phyloP scores from a whole-genome alignment of 164 flowering plant species.

The Nymphaea colorata region DNA sequence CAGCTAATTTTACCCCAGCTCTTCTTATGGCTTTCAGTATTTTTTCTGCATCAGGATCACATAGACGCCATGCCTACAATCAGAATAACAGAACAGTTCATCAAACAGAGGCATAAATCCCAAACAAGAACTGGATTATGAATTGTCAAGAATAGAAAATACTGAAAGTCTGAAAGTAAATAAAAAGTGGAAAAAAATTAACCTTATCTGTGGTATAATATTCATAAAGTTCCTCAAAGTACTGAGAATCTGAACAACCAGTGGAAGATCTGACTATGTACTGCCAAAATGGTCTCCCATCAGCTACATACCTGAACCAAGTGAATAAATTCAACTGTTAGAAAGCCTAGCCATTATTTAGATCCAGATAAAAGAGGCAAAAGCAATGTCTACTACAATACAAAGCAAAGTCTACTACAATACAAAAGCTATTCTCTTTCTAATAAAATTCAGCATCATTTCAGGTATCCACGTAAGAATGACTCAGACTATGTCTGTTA shows the following conservation, averaged over 20 bases:
- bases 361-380: too few species aligned
- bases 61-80: conserved; percentile 86
- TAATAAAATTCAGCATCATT: too few species aligned
- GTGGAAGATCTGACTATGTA: conserved; percentile 83
- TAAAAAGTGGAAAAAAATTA: background rate
- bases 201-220: conserved; percentile 94
- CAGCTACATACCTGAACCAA: conserved; percentile 74
- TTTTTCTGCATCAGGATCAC: conserved; percentile 87
- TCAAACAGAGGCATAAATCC: background rate
- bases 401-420: too few species aligned
- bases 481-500: too few species aligned
- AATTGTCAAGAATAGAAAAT: background rate
- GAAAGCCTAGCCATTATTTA: background rate
- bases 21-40: conserved; percentile 66
- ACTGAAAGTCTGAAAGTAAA: background rate
- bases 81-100: background rate
- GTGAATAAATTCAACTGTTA: background rate
- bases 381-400: too few species aligned
- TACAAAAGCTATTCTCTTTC: too few species aligned
- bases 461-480: too few species aligned
- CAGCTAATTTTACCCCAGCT: conserved; percentile 77
- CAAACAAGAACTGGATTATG: background rate
- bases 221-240: conserved; percentile 90
- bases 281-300: conserved; percentile 97
- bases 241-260: conserved; percentile 87